Conservation (phyloP, 495 filamentous ascomycete species). For the Rusavskia elegans region DNA sequence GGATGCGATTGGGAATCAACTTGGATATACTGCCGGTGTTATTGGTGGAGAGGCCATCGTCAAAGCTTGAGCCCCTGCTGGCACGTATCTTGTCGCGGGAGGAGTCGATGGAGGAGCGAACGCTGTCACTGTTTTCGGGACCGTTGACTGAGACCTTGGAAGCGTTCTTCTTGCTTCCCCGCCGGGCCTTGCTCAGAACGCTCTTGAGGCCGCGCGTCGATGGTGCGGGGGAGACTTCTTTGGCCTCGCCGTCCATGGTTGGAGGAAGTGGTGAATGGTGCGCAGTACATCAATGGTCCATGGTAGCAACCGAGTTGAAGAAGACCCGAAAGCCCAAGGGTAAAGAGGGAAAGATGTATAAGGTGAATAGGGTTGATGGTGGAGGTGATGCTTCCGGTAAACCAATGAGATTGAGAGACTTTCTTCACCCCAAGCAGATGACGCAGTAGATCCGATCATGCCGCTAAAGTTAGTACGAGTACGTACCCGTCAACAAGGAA, state of each 20-base stretch:
- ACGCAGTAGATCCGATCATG: too few relatives aligned
- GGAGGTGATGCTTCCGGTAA: too few relatives aligned
- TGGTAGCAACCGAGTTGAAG: neutral
- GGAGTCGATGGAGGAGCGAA: constrained; percentile 27
- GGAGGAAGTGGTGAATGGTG: neutral
- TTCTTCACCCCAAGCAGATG: too few relatives aligned
- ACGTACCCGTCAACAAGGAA: too few relatives aligned
- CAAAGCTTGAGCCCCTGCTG: constrained; percentile 18
- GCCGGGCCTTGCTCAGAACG: constrained; percentile 18
- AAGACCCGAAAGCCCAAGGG: too few relatives aligned
- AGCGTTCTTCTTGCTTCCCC: constrained; percentile 12
- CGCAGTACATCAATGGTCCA: neutral
- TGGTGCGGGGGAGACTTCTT: constrained; percentile 10
- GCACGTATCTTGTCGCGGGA: constrained; percentile 26
- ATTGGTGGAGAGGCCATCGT: constrained; percentile 10
- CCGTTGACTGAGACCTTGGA: constrained; percentile 15
- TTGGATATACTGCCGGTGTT: constrained; percentile 24
- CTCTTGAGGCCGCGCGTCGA: constrained; percentile 14
- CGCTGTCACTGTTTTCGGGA: constrained; percentile 13
- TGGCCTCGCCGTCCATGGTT: constrained; percentile 11
- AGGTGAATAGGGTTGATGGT: too few relatives aligned
- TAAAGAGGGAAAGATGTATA: neutral
- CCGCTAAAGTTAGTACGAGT: too few relatives aligned
- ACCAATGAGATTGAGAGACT: too few relatives aligned
- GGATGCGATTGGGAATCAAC: constrained; percentile 32